Base-by-base conservation (phyloP, 202 grass and related monocot genomes). In the Schoenoplectus tabernaemontani region DNA sequence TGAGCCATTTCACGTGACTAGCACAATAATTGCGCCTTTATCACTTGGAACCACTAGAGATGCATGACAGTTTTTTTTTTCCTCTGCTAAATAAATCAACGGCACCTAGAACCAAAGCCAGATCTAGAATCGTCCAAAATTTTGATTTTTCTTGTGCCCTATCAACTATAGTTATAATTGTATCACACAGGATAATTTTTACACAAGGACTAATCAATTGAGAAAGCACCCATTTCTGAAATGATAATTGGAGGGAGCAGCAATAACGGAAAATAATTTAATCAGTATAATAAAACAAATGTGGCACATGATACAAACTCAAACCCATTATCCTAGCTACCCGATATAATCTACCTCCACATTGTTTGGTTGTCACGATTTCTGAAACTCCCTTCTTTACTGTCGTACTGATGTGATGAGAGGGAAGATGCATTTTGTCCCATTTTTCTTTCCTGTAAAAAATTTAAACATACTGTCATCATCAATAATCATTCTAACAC, bases 381-480 rank as follows among this genome's bases (percentile, higher is more conserved):
- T 85, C 88, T 88, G 60, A 82, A 77, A 50, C 85, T 69, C 24
- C 87, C 85, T 4, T 89, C 93, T 86, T 70, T 85, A 13, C 60
- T 62, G 75, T 7, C 81, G 44, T 87, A 85, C 65, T 78, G 79
- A 65, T 91, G 88, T 4, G 87, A 86, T 36, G 78, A 38, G 7
- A 69, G 65, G 53, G 72, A 17, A 46, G 74, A 82, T 7, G 20
- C 57, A 34, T 96, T 87, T 62, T 63, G 81, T 79, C 85, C 83
- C 17, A 81, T 15, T 78, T 83, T 89, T 77, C 42, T 88, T 59
- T 93, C 88, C 93, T 97, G 84, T 9, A 58, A n/a, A 64, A 78
- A 70, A 20, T 36, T 41, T 12, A 11, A 57, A 78, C 20, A 63
- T 64, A 77, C 37, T 65, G 41, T 71, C 22, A 48, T 28, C 22